Base-by-base conservation (phyloP, 345 rosid species). In the Pugionium cornutum region DNA sequence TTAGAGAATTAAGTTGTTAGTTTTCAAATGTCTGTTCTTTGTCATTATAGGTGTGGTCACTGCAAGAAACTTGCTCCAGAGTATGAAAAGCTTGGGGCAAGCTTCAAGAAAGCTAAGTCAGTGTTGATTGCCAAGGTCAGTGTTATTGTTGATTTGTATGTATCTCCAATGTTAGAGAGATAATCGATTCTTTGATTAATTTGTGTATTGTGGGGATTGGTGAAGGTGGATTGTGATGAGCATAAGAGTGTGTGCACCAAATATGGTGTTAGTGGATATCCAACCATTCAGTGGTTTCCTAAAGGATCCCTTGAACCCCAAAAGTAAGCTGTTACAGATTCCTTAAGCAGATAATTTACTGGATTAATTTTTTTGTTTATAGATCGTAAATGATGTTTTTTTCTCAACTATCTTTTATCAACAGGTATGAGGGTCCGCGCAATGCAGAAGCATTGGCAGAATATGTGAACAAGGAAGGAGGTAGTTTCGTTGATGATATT, bases 41-140 rank as follows among this genome's bases (percentile, higher is more conserved):
- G 61, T 26, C 2, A 53, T 43, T 6, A 50, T 76, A 94, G 99
- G 99, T 95, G 97, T 77, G 99, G 99, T 0, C 99, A 95, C 80
- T 91, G 99, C 81, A 89, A 95, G 83, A 95, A 95, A 85, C 94
- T 95, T 34, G 96, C 96, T 77, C 96, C 99, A 0, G 97, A 95
- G 62, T 91, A 83, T 40, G 99, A 91, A 79, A 89, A 85, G 80
- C 95, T 95, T 26, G 97, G 89, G 4, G 62, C 87, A 40, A 95
- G 95, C 83, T 95, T 91, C 77, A 87, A 81, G 84, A 95, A 89
- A 72, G 87, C 91, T 4, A 89, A 89, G 63, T 84, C 95, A 44
- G 74, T 91, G 56, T 74, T 95, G 83, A 95, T 95, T 54, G 99
- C 91, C 62, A 95, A 95, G 96, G 99, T 88, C 41, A 45, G 77